Conservation (phyloP, 768 basidiomycete species). For the Russula compacta region DNA sequence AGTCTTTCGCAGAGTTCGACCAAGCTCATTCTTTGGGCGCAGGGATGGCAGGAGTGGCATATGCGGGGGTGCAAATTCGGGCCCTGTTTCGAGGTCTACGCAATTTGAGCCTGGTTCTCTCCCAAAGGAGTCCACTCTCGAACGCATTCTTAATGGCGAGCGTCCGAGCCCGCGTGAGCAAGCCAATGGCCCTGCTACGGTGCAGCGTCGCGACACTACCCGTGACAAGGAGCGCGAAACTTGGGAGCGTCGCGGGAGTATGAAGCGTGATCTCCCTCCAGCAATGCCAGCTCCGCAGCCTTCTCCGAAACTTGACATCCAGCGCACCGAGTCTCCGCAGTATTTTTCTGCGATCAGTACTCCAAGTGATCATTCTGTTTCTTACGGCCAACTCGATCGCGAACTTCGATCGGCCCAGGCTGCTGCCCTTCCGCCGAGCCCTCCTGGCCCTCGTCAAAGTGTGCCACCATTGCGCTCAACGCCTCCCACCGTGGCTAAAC, state of each 20-base stretch:
- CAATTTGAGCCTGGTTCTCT: slow-evolving; percentile 15
- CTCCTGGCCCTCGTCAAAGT: slow-evolving; percentile 10
- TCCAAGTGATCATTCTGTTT: slow-evolving; percentile 6
- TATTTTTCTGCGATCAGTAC: slow-evolving; percentile 16
- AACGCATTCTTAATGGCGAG: slow-evolving; percentile 11
- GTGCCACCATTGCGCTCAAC: slow-evolving; percentile 12
- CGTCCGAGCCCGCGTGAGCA: slow-evolving; percentile 16
- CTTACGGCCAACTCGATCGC: slow-evolving; percentile 15
- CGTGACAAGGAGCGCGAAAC: slow-evolving; percentile 12
- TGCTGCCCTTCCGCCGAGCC: slow-evolving; percentile 11
- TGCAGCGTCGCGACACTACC: slow-evolving; percentile 14
- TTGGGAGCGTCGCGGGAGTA: slow-evolving; percentile 17
- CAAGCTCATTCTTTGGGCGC: slow-evolving; percentile 10
- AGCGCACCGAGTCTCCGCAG: slow-evolving; percentile 12
- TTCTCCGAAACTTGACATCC: slow-evolving; percentile 11
- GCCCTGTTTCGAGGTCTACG: slow-evolving; percentile 11
- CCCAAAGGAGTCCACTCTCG: slow-evolving; percentile 17
- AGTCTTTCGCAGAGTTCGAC: slow-evolving; percentile 17
- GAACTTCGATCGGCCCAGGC: slow-evolving; percentile 13
- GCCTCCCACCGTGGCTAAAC: slow-evolving; percentile 8
- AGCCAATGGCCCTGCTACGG: not conserved
- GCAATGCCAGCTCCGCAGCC: slow-evolving; percentile 4
- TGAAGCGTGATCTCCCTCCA: slow-evolving; percentile 12
- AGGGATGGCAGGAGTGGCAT: slow-evolving; percentile 17
- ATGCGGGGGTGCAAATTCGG: slow-evolving; percentile 13